Evolutionary conservation across 1,139 yeast species (phyloP).

Genomic region (Geotrichum aggregatum): DNA sequence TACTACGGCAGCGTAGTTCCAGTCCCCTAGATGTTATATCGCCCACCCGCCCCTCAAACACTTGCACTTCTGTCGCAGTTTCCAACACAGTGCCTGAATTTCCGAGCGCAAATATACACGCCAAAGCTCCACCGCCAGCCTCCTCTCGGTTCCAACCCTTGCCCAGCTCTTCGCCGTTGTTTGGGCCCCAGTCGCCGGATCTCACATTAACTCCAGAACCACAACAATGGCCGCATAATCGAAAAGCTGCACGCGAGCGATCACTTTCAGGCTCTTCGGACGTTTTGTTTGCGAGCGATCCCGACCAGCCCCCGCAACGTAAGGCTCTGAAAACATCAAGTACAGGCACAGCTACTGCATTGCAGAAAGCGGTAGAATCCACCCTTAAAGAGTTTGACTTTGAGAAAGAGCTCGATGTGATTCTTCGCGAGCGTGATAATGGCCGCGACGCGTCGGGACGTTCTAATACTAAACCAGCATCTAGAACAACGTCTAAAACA

Average conservation of each 20-base stretch:
- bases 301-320: not conserved
- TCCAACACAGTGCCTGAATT: not conserved
- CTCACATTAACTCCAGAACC: not conserved
- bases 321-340: not conserved
- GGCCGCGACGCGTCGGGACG: no score
- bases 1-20: not conserved
- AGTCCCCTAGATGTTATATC: not conserved
- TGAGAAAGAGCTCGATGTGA: not conserved
- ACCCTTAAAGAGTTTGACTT: not conserved
- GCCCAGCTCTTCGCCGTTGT: not conserved
- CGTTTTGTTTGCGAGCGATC: not conserved
- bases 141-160: conserved; percentile 3
- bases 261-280: not conserved
- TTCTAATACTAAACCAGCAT: no score
- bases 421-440: not conserved
- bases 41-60: not conserved
- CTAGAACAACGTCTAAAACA: not conserved
- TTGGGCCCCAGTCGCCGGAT: not conserved
- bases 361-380: not conserved
- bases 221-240: not conserved
- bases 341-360: not conserved
- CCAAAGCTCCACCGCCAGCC: not conserved
- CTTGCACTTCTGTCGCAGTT: not conserved
- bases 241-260: no score
- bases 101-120: not conserved